phyloP scores from a whole-genome alignment of 352 stramenopile genomes.

The Halophytophthora polymorphica region DNA sequence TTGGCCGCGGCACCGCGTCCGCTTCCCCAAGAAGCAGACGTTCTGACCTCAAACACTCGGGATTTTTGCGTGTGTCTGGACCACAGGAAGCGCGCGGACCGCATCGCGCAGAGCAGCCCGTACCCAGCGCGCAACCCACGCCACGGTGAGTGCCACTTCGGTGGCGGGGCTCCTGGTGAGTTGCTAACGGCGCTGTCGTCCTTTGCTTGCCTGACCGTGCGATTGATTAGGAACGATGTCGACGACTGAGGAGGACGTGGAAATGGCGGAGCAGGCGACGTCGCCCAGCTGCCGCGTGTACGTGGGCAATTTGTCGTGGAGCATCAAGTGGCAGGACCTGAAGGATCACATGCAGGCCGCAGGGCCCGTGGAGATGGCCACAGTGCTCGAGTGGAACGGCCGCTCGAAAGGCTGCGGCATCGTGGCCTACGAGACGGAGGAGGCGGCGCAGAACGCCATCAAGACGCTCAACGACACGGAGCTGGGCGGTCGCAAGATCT shows the following conservation, averaged over 20 bases:
- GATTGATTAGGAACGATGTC: slow-evolving; percentile 3
- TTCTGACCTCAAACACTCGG: slow-evolving; percentile 8
- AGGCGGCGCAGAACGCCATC: slow-evolving; percentile 85
- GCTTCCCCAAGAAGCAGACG: slow-evolving; percentile 4
- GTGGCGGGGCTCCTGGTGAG: background rate
- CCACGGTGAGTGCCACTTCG: slow-evolving; percentile 13
- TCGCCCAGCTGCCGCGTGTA: slow-evolving; percentile 55
- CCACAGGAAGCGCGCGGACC: slow-evolving; percentile 59
- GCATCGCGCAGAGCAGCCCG: slow-evolving; percentile 51
- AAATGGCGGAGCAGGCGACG: slow-evolving; percentile 25
- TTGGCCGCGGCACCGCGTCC: too few relatives aligned
- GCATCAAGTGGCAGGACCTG: slow-evolving; percentile 75
- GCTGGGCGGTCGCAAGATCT: slow-evolving; percentile 91
- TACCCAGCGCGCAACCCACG: slow-evolving; percentile 35
- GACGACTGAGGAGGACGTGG: slow-evolving; percentile 17
- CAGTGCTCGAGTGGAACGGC: slow-evolving; percentile 59
- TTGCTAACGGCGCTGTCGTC: background rate
- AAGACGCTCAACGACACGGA: slow-evolving; percentile 89
- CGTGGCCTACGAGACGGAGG: slow-evolving; percentile 87
- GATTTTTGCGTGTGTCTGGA: slow-evolving; percentile 11
- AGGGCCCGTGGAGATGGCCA: slow-evolving; percentile 62
- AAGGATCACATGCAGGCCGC: slow-evolving; percentile 81
- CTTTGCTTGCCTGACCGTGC: slow-evolving; percentile 3
- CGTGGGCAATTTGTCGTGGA: slow-evolving; percentile 86
- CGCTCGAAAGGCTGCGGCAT: slow-evolving; percentile 92